phyloP scores from a whole-genome alignment of 352 stramenopile genomes.

The Globisporangium yorkense region DNA sequence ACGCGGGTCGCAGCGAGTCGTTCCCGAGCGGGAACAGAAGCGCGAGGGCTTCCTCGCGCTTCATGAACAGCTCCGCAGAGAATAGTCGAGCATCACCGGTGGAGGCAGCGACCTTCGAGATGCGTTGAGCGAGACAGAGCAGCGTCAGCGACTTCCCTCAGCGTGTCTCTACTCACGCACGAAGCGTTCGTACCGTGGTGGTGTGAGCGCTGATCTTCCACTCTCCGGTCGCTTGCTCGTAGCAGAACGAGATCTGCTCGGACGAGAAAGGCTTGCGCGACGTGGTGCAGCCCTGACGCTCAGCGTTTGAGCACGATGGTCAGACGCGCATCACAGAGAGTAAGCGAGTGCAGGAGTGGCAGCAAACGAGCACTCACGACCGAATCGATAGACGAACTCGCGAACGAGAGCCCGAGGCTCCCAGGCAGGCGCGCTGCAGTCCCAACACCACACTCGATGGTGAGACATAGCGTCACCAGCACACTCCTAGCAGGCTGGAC shows the following conservation, averaged over 20 bases:
- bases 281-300: not conserved
- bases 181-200: not conserved
- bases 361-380: not conserved
- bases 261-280: not conserved
- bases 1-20: constrained; percentile 31
- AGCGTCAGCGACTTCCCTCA: not conserved
- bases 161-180: not conserved
- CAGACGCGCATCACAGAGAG: not conserved
- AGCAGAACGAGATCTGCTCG: not conserved
- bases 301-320: not conserved
- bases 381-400: not conserved
- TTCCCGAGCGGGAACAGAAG: constrained; percentile 38
- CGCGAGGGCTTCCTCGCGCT: constrained; percentile 25
- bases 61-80: constrained; percentile 17
- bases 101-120: not conserved
- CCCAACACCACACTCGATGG: not conserved
- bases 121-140: not conserved
- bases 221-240: not conserved
- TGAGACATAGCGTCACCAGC: not conserved
- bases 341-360: not conserved
- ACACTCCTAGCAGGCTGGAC: not conserved
- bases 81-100: constrained; percentile 6
- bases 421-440: not conserved
- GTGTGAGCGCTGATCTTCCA: not conserved
- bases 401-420: not conserved